A percentile compares a stretch with the other conserved stretches of the same genome.
phyloP scores from a whole-genome alignment of 2,329 filamentous ascomycete species.

The Claviceps cyperi region DNA sequence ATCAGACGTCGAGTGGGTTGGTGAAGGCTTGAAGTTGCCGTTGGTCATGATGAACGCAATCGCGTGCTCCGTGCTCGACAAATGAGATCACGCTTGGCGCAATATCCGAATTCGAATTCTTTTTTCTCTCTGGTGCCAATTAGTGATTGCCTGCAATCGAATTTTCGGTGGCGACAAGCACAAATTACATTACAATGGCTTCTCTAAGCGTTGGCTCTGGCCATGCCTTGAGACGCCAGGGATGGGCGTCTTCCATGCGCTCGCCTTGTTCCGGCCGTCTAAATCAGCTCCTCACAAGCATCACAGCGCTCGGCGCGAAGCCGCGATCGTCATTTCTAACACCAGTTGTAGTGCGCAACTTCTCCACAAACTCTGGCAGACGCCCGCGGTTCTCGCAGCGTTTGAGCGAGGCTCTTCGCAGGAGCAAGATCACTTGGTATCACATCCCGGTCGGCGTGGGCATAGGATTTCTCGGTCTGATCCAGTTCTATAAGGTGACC shows the following conservation, averaged over 20 bases:
- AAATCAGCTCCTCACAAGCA: constrained; percentile 6
- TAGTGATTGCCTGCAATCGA: too few species aligned
- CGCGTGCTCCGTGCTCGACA: not conserved
- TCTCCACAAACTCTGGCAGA: constrained; percentile 25
- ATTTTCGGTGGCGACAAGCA: too few species aligned
- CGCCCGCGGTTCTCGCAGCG: constrained; percentile 37
- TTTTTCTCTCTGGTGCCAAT: too few species aligned
- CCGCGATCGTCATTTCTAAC: constrained; percentile 12
- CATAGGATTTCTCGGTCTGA: constrained; percentile 66
- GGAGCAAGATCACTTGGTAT: constrained; percentile 64
- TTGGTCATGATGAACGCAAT: not conserved
- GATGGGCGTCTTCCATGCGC: constrained; percentile 15
- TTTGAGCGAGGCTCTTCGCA: constrained; percentile 33
- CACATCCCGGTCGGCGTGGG: constrained; percentile 79
- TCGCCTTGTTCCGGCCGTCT: constrained; percentile 16
- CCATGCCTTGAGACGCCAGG: constrained; percentile 18
- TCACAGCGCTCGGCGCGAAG: constrained; percentile 1
- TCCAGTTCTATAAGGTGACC: constrained; percentile 70
- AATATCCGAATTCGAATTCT: too few species aligned
- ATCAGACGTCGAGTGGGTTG: not conserved
- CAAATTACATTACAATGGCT: constrained; percentile 14
- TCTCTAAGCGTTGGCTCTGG: constrained; percentile 21
- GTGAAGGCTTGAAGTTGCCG: not conserved
- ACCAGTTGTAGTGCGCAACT: constrained; percentile 15
- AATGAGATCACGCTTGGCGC: not conserved